Percentiles rank a stretch among this genome's conserved stretches.
Conservation (phyloP, 257 asterid species). For the Knoxia roxburghii region DNA sequence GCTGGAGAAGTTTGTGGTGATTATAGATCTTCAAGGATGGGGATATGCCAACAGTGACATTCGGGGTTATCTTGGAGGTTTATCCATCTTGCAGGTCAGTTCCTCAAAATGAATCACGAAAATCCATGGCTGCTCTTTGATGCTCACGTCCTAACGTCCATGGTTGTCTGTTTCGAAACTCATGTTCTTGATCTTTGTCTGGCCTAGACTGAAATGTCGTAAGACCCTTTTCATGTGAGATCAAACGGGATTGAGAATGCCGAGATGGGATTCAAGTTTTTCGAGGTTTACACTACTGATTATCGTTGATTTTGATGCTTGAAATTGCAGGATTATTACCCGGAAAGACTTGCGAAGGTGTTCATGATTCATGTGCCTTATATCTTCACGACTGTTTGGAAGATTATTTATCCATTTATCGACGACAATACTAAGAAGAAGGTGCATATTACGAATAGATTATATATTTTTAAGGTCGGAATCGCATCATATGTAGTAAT, state of each 20-base stretch:
- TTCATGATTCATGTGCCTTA: constrained; percentile 53
- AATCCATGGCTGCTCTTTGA: no score
- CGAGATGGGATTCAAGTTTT: no score
- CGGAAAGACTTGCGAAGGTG: constrained; percentile 73
- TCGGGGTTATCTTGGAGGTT: constrained; percentile 52
- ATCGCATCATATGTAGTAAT: no score
- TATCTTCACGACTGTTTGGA: constrained; percentile 63
- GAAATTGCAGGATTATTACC: constrained; percentile 58
- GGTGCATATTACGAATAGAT: constrained; percentile 39
- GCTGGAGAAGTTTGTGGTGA: constrained; percentile 66
- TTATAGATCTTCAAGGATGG: constrained; percentile 67
- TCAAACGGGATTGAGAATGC: no score
- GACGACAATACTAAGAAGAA: constrained; percentile 69
- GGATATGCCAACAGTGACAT: constrained; percentile 66
- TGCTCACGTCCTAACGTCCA: no score
- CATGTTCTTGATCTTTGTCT: no score
- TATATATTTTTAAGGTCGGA: no score
- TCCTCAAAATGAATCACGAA: not conserved
- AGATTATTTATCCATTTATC: constrained; percentile 61
- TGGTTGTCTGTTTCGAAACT: no score
- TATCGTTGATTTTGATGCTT: no score
- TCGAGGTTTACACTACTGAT: no score
- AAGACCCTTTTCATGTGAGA: no score
- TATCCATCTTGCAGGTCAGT: constrained; percentile 61
- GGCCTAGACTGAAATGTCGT: no score